A percentile compares a stretch with the other conserved stretches of the same genome.
phyloP scores from a whole-genome alignment of 768 basidiomycete genomes.

The Auricularia cornea region DNA sequence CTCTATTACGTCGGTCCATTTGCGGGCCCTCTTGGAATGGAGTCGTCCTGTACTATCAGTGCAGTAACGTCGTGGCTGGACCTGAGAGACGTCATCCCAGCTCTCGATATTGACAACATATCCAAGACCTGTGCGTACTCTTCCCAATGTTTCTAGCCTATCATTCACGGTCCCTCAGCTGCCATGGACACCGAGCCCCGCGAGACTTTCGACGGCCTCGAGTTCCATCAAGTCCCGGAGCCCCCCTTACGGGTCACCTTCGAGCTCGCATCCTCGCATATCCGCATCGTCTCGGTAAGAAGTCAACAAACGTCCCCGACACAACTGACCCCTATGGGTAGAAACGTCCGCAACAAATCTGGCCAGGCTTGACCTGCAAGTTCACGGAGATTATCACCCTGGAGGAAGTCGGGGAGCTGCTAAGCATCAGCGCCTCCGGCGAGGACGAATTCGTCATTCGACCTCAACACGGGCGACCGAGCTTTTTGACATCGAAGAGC shows the following conservation, averaged over 20 bases:
- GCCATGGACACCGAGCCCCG: slow-evolving; percentile 52
- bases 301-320: too few relatives aligned
- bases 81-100: slow-evolving; percentile 30
- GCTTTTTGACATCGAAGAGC: slow-evolving; percentile 30
- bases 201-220: slow-evolving; percentile 50
- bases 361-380: slow-evolving; percentile 58
- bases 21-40: not conserved
- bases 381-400: slow-evolving; percentile 76
- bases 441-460: slow-evolving; percentile 73
- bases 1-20: slow-evolving; percentile 57
- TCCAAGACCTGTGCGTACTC: not conserved
- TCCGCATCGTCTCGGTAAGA: slow-evolving; percentile 69
- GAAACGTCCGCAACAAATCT: slow-evolving; percentile 58
- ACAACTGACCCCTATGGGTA: too few relatives aligned
- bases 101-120: not conserved
- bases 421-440: slow-evolving; percentile 43
- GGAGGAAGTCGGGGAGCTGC: slow-evolving; percentile 68
- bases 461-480: slow-evolving; percentile 52
- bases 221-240: slow-evolving; percentile 56
- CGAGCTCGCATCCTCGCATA: slow-evolving; percentile 55
- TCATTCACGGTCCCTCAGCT: slow-evolving; percentile 33
- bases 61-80: slow-evolving; percentile 59
- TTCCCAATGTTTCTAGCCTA: not conserved
- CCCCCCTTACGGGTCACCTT: slow-evolving; percentile 66
- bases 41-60: slow-evolving; percentile 40